These are phyloP conservation scores for Candida namnaoensis DNA, from an alignment of 805 yeast species.

Conservation along the genomic window DNA sequence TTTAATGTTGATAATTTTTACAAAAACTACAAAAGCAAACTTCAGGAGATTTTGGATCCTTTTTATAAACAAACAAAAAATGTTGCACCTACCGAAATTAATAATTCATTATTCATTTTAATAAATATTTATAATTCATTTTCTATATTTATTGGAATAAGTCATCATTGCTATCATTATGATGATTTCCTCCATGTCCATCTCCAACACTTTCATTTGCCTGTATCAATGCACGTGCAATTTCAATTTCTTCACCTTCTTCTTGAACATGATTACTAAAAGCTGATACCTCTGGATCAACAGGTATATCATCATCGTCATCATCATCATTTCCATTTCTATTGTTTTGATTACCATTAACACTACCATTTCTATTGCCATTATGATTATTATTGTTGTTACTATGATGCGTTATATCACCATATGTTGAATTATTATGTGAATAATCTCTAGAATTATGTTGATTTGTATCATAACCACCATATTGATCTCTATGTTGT, in stretches of 20 bases:
- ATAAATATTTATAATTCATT: neutral
- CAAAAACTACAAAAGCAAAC: too few relatives aligned
- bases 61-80: too few relatives aligned
- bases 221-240: constrained; percentile 58
- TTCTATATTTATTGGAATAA: neutral
- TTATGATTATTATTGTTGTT: neutral
- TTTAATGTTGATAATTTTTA: constrained; percentile 16
- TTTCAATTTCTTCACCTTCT: constrained; percentile 47
- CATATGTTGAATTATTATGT: constrained; percentile 3
- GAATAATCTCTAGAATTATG: constrained; percentile 1
- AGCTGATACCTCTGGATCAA: constrained; percentile 50
- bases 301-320: constrained; percentile 32
- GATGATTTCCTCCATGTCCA: neutral
- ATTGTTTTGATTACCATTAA: neutral
- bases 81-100: too few relatives aligned
- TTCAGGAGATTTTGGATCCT: too few relatives aligned
- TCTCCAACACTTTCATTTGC: constrained; percentile 35
- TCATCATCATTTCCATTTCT: neutral
- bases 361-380: neutral
- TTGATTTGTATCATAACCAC: constrained; percentile 11
- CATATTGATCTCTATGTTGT: constrained; percentile 12
- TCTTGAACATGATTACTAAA: constrained; percentile 31
- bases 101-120: neutral
- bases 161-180: constrained; percentile 5
- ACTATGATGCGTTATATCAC: too few relatives aligned